Evolutionary conservation across 2,329 filamentous ascomycete genomes (phyloP), one percentile per base, ranked within the genome.

Genomic region (Beauveria brongniartii): DNA sequence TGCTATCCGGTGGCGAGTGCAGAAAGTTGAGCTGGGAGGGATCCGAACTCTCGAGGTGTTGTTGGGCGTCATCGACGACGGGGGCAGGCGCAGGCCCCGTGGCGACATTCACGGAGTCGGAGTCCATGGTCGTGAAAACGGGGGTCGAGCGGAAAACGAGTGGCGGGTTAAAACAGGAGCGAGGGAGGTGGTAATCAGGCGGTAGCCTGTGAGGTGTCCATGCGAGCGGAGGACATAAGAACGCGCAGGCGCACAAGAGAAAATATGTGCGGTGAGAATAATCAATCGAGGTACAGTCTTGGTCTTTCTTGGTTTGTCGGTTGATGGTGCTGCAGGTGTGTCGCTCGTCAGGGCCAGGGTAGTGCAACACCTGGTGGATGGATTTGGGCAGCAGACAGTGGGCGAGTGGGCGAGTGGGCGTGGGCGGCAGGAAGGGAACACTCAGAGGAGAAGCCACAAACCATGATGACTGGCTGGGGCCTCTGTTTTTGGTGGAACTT

Each of bases 1-100:
- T 86, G 70, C 82, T 86, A 67, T 87, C 83, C 55, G 85, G 85
- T 47, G 84, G 84, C 65, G 84, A 87, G 69, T 86, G 80, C 61
- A 87, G 73, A 67, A 82, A 82, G 63, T 72, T 75, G 34, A 77
- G 73, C 64, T 66, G 63, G 22, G 67, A 48, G 37, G 61, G 63
- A 46, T 79, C 76, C 55, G 74, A 70, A 64, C 71, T 71, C 62
- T 74, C 70, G 62, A 69, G 67, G 61, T 71, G 66, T 58, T 65
- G 66, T 63, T 68, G 62, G 52, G 64, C 65, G 55, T 62, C 64
- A 69, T 71, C 63, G 67, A 67, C 64, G 61, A 65, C 53, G 61
- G 66, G 52, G 63, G 63, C 58, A 46, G 66, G 24, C 50, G 34
- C 34, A 37, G 16, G 20, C 30, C 22, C 40, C 34, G 61, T 22